Conservation (phyloP, 2,329 filamentous ascomycete genomes). For the Dichotomopilus funicola region DNA sequence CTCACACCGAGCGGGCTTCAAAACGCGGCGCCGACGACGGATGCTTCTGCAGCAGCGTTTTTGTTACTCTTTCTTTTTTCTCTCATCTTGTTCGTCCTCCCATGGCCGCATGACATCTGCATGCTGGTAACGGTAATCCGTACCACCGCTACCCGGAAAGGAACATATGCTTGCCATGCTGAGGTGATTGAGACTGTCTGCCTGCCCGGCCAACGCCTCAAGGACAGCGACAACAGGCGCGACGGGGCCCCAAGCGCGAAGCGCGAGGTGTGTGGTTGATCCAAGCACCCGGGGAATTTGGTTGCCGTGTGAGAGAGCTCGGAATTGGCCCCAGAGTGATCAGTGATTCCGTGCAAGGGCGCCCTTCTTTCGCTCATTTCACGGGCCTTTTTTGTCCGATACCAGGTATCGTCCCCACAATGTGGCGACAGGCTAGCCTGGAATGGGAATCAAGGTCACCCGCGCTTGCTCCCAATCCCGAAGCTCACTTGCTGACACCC, state of each 20-base stretch:
- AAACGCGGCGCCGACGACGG: too few species aligned
- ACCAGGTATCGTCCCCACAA: neutral
- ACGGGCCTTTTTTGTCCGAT: neutral
- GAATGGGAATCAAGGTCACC: neutral
- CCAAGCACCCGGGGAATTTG: neutral
- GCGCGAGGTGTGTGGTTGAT: constrained; percentile 6
- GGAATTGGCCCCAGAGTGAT: constrained; percentile 6
- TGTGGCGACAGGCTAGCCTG: neutral
- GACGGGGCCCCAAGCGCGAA: constrained; percentile 9
- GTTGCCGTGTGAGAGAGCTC: neutral
- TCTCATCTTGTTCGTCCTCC: too few species aligned
- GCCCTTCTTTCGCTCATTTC: constrained; percentile 5
- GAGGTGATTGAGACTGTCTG: too few species aligned
- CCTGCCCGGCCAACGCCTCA: too few species aligned
- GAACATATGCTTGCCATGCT: too few species aligned
- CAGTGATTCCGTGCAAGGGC: neutral
- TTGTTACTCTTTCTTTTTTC: too few species aligned
- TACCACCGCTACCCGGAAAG: too few species aligned
- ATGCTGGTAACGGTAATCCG: too few species aligned
- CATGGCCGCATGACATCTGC: too few species aligned
- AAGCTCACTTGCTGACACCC: neutral
- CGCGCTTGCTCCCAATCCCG: neutral
- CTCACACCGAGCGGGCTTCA: too few species aligned
- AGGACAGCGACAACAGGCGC: neutral
- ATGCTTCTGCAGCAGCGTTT: too few species aligned